Base-by-base conservation (phyloP, 1,284 basidiomycete genomes). In the Agroathelia rolfsii region DNA sequence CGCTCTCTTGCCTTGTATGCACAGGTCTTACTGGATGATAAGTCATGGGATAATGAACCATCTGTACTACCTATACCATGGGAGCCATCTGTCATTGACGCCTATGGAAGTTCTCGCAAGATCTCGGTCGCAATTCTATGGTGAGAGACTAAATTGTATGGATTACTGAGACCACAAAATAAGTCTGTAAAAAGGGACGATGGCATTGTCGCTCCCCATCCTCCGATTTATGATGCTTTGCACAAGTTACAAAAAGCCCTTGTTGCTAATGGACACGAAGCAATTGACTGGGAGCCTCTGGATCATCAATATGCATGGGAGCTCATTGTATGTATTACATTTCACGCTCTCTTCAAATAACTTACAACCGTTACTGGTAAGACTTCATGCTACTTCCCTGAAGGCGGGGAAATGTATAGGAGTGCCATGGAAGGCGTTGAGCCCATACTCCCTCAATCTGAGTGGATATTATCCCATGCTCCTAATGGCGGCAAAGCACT, bases 41-140 rank as follows among this genome's bases (percentile, higher is more conserved):
- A 70, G 42, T 69, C 72, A 1, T 76, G 74, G 73, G 48, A 62
- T 3, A 35, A 52, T n/a, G 72, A 76, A 42, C 67, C 72, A 7
- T 51, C 62, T 10, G 58, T 70, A 16, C 46, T 72, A 14, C 61
- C 64, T 37, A 69, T 72, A 30, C 69, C 70, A 7, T 76, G 73
- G 73, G 61, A 55, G 42, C 57, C 49, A 43, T 51, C 51, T 25
- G 42, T 62, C 14, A 50, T 39, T 11, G 38, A 29, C 5, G 66
- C 63, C 3, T 29, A 49, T 24, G 62, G 51, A 10, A 42, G 69
- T 19, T 62, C 68, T 3, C 41, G 55, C 35, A 61, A 55, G 40
- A 52, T 78, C 23, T 62, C 58, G 20, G 62, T 77, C 44, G 70
- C 64, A 14, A 50, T 78, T 37, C 51, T 75, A 37, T 61, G 58